Conservation (phyloP, 2,329 filamentous ascomycete species). For the Neofusicoccum sp. region DNA sequence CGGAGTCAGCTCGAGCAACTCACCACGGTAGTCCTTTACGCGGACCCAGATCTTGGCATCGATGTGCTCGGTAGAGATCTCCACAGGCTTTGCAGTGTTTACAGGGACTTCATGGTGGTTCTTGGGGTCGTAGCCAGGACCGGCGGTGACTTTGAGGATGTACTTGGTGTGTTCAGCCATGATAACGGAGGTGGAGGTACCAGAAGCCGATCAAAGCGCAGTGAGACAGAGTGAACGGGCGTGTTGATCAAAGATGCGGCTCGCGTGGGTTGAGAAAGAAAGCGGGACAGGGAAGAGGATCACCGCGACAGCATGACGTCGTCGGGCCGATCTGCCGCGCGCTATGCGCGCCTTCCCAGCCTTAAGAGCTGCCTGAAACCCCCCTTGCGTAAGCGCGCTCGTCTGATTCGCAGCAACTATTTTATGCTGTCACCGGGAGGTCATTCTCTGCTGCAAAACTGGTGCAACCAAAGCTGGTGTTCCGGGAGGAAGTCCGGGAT, state of each 20-base stretch:
- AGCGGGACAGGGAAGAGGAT: background rate
- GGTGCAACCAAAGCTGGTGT: no score
- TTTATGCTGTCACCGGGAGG: no score
- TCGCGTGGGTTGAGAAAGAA: background rate
- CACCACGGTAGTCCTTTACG: slow-evolving; percentile 61
- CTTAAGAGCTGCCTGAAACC: no score
- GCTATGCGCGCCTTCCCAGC: background rate
- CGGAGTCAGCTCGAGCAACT: background rate
- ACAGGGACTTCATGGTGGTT: slow-evolving; percentile 73
- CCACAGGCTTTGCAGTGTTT: slow-evolving; percentile 64
- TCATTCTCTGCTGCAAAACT: no score
- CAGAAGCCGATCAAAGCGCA: background rate
- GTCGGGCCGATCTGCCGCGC: slow-evolving; percentile 1
- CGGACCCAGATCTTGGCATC: slow-evolving; percentile 71
- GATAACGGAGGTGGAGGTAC: background rate
- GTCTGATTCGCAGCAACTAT: no score
- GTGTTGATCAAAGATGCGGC: background rate
- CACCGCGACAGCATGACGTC: slow-evolving; percentile 14
- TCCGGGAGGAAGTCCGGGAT: background rate
- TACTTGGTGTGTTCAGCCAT: slow-evolving; percentile 65
- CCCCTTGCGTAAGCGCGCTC: no score
- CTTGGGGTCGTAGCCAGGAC: slow-evolving; percentile 69
- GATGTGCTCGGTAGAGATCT: slow-evolving; percentile 63
- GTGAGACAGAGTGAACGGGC: background rate
- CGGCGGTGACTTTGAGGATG: slow-evolving; percentile 77